Percentiles rank a stretch among this genome's conserved stretches.
These are phyloP conservation scores for Solanum chaucha DNA, from an alignment of 257 asterid genomes.

Conservation along the genomic window DNA sequence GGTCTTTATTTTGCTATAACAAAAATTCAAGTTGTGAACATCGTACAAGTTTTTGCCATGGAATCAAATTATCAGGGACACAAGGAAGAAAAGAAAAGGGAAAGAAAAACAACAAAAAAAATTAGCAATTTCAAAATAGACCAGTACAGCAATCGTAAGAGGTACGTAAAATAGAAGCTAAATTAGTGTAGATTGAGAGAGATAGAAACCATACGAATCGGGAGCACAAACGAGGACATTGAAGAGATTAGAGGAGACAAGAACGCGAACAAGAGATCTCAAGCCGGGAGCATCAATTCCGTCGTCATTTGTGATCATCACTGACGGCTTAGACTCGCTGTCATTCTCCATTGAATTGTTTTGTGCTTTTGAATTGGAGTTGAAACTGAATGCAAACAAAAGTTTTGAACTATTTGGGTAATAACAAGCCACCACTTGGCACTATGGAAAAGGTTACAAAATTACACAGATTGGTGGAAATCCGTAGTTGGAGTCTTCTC, in stretches of 20 bases:
- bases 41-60: not conserved
- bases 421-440: not conserved
- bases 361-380: not conserved
- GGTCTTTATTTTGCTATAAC: not conserved
- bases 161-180: not conserved
- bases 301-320: slow-evolving; percentile 53
- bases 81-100: too few relatives aligned
- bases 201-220: slow-evolving; percentile 35
- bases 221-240: slow-evolving; percentile 84
- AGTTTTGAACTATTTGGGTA: not conserved
- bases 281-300: slow-evolving; percentile 91
- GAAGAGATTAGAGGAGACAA: slow-evolving; percentile 65
- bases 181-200: not conserved
- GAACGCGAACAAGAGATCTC: slow-evolving; percentile 60
- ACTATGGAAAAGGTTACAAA: not conserved
- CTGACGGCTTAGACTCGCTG: not conserved
- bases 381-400: not conserved
- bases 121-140: not conserved
- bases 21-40: too few relatives aligned
- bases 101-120: too few relatives aligned
- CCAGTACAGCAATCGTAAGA: not conserved
- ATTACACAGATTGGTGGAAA: not conserved
- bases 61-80: not conserved
- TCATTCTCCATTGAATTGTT: not conserved
- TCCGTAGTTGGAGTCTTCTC: not conserved